Percentiles rank a stretch among this genome's conserved stretches.
phyloP scores from a whole-genome alignment of 2,329 filamentous ascomycete species.

The Cytospora piceicola region DNA sequence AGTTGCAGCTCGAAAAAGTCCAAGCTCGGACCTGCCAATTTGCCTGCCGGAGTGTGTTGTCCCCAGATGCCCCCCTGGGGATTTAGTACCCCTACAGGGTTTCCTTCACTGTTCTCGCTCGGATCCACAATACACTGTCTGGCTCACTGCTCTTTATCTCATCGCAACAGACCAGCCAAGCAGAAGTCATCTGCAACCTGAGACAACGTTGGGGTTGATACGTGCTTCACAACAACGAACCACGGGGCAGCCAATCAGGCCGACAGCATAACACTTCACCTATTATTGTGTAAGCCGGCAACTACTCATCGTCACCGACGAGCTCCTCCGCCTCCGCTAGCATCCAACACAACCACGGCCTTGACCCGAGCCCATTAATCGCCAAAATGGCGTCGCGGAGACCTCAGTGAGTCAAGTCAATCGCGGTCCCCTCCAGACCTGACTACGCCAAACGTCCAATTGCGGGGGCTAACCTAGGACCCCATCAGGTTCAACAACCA shows the following conservation, averaged over 20 bases:
- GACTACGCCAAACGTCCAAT: constrained; percentile 4
- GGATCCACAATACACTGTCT: no score
- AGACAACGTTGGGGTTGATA: background rate
- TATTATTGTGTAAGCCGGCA: background rate
- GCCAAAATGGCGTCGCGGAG: constrained; percentile 63
- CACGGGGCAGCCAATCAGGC: constrained; percentile 4
- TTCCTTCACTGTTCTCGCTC: background rate
- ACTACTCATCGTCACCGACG: background rate
- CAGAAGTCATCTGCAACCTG: background rate
- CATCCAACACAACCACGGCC: constrained; percentile 24
- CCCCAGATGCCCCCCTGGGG: background rate
- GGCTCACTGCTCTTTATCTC: background rate
- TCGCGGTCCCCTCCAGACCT: background rate
- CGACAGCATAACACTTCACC: background rate
- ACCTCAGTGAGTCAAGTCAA: constrained; percentile 54
- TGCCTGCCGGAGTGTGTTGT: background rate
- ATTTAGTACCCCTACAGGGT: background rate
- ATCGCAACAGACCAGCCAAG: background rate
- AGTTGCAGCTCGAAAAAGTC: constrained; percentile 24
- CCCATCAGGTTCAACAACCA: constrained; percentile 84
- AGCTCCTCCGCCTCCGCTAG: background rate
- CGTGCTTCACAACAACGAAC: constrained; percentile 1
- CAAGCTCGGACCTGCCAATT: constrained; percentile 10
- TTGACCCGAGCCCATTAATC: constrained; percentile 39
- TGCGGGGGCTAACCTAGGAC: constrained; percentile 21